These are phyloP conservation scores for Lactarius evosmus DNA, from an alignment of 768 basidiomycete genomes.

Conservation along the genomic window DNA sequence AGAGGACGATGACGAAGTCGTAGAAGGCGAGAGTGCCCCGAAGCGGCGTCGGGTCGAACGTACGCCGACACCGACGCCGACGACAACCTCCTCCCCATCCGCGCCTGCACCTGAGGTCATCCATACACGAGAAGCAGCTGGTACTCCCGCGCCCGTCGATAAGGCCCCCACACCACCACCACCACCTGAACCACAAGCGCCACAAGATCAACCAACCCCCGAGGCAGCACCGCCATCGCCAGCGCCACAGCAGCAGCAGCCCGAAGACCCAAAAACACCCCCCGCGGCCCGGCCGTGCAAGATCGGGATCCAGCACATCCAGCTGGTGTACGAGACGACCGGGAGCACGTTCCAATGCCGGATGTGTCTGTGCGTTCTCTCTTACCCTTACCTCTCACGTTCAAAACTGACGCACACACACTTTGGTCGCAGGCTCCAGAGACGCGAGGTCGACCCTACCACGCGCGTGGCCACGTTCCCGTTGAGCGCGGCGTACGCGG, in stretches of 20 bases:
- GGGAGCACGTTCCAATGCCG: conserved; percentile 20
- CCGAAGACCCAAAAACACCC: not conserved
- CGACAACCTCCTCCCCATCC: not conserved
- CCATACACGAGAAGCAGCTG: not conserved
- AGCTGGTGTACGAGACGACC: conserved; percentile 18
- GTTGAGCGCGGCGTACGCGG: conserved; percentile 1
- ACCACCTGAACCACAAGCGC: not conserved
- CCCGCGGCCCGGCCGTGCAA: not conserved
- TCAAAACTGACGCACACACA: not conserved
- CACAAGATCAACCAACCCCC: not conserved
- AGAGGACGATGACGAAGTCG: not conserved
- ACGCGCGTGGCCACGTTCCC: conserved; percentile 11
- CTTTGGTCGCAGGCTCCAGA: conserved; percentile 10
- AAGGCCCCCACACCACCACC: not conserved
- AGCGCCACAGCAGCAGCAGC: not conserved
- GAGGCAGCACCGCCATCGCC: not conserved
- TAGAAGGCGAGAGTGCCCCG: not conserved
- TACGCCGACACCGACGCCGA: not conserved
- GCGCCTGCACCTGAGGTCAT: not conserved
- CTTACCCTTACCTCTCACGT: no score
- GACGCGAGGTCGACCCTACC: conserved; percentile 16
- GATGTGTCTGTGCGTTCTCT: conserved; percentile 22
- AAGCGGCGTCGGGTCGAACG: conserved; percentile 16
- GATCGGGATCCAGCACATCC: conserved; percentile 24
- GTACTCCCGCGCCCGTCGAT: not conserved